Evolutionary conservation across 2,329 filamentous ascomycete genomes (phyloP).

Genomic region (Venturia effusa): DNA sequence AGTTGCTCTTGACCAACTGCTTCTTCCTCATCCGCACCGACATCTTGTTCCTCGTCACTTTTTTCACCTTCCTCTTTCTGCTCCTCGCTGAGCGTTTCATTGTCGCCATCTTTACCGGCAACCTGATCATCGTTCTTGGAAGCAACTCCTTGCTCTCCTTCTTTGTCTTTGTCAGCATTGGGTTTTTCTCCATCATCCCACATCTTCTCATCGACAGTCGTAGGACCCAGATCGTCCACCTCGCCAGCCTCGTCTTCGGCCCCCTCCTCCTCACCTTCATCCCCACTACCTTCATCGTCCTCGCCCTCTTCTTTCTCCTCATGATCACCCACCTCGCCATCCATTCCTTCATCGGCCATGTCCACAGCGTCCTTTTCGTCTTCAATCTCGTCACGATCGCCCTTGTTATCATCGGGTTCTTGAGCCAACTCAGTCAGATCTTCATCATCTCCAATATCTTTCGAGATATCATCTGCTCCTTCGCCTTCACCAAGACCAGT

Average conservation of each 20-base stretch:
- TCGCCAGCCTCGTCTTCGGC: conserved; percentile 86
- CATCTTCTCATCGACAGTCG: conserved; percentile 94
- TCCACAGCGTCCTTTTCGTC: conserved; percentile 80
- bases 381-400: conserved; percentile 53
- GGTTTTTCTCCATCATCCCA: conserved; percentile 78
- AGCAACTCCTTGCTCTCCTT: conserved; percentile 48
- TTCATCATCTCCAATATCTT: conserved; percentile 89
- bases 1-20: conserved; percentile 55
- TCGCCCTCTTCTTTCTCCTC: conserved; percentile 44
- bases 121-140: conserved; percentile 38
- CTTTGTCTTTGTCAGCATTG: conserved; percentile 70
- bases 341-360: conserved; percentile 84
- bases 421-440: conserved; percentile 86
- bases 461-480: conserved; percentile 94
- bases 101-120: conserved; percentile 44
- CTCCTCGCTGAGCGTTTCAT: conserved; percentile 36
- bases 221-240: conserved; percentile 82
- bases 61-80: conserved; percentile 48
- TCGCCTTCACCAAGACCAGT: conserved; percentile 92
- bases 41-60: conserved; percentile 47
- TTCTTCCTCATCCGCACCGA: conserved; percentile 34
- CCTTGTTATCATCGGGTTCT: conserved; percentile 54
- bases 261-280: conserved; percentile 56
- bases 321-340: conserved; percentile 66
- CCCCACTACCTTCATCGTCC: conserved; percentile 41